Evolutionary conservation across 176 grass and related monocot species (phyloP), one percentile per base, ranked within the genome.

Genomic region (Lolium perenne): DNA sequence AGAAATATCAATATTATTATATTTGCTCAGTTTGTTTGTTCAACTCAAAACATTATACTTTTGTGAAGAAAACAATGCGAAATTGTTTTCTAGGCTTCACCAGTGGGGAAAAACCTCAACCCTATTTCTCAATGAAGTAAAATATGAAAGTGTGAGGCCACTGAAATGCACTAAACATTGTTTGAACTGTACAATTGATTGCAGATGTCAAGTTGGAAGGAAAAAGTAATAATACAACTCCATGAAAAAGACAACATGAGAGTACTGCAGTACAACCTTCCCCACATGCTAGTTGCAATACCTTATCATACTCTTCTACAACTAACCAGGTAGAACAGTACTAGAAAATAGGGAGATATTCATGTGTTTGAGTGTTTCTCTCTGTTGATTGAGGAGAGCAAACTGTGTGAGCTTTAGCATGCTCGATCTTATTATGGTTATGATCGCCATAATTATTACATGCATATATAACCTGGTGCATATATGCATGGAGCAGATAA

Each of bases 341-440:
- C 43, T 46, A 20, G 13, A 80, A 83, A 63, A 90, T 38, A 25
- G 50, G 84, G 83, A 53, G 48, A 53, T 17, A 80, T 40, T 11
- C 25, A 75, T 81, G 60, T 84, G 59, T 67, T 67, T 6, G 41
- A 74, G 22, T 17, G 22, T 90, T 86, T 7, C 23, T 46, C 64
- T 74, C 74, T 83, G 71, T 64, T 81, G 75, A 35, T 62, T 76
- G 32, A 65, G 57, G 71, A 71, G 84, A 82, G 18, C 71, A 90
- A 89, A 85, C 50, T 83, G 58, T 91, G 60, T 86, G 65, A 78
- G 21, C 84, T 87, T 84, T 62, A 86, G 74, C 83, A 88, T 90
- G 80, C 68, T 80, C 32, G 32, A 35, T 35, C 14, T 70, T 84
- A 80, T 69, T 51, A 73, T 83, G 50, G 84, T 71, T 83, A 64